phyloP scores from a whole-genome alignment of 495 filamentous ascomycete genomes.

The Hyaloscypha finlandica region DNA sequence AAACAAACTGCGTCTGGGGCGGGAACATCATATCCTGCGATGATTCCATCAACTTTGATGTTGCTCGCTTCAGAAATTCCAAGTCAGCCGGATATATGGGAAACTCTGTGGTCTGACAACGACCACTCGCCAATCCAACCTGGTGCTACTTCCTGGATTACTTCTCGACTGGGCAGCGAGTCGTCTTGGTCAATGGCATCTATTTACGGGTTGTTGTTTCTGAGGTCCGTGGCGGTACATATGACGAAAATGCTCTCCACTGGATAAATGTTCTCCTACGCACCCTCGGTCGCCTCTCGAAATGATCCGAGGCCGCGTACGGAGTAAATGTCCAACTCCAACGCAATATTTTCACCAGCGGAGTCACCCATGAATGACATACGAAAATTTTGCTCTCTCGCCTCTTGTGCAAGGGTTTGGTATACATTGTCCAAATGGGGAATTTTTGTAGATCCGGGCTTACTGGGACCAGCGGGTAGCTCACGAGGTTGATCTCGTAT shows the following conservation, averaged over 20 bases:
- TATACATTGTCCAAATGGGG: slow-evolving; percentile 6
- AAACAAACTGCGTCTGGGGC: slow-evolving; percentile 39
- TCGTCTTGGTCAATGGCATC: slow-evolving; percentile 34
- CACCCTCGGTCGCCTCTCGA: slow-evolving; percentile 1
- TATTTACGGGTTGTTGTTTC: slow-evolving; percentile 41
- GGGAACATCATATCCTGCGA: slow-evolving; percentile 41
- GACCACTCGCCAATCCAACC: slow-evolving; percentile 38
- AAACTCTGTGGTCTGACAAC: slow-evolving; percentile 16
- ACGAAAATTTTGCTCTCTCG: background rate
- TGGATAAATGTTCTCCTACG: background rate
- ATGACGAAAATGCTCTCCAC: slow-evolving; percentile 38
- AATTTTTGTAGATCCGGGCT: slow-evolving; percentile 1
- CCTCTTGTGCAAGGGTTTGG: background rate
- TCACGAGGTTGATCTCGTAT: slow-evolving; percentile 17
- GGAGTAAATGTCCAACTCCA: slow-evolving; percentile 5
- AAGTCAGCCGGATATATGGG: slow-evolving; percentile 18
- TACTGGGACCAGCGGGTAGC: slow-evolving; percentile 10
- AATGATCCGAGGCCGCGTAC: slow-evolving; percentile 1
- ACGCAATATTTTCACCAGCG: slow-evolving; percentile 17
- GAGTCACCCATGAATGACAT: slow-evolving; percentile 22
- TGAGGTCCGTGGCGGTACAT: slow-evolving; percentile 41
- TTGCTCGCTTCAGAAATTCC: slow-evolving; percentile 20
- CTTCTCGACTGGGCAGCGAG: slow-evolving; percentile 38
- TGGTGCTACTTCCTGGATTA: slow-evolving; percentile 36
- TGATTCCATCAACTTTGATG: slow-evolving; percentile 42